Conservation (phyloP, 139 green algal genomes). For the Chlorella sp. region DNA sequence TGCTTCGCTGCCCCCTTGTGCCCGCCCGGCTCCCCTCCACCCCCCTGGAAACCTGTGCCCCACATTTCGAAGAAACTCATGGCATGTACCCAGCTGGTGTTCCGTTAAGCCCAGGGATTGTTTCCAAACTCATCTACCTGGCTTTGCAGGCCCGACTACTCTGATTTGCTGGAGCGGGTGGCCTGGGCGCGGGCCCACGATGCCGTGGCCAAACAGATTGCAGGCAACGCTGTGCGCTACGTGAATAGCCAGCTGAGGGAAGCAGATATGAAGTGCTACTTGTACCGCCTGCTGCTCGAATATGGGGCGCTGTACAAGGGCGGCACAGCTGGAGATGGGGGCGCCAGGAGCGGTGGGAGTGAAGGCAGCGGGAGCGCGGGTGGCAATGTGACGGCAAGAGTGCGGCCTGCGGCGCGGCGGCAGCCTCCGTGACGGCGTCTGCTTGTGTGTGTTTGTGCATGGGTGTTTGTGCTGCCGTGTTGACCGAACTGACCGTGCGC, state of each 20-base stretch:
- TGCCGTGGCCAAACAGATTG: background rate
- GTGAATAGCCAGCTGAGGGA: background rate
- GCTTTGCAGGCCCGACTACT: background rate
- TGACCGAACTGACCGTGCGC: too few relatives aligned
- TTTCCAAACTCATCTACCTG: too few relatives aligned
- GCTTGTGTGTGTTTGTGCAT: background rate
- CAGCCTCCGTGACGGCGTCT: background rate
- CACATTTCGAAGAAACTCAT: too few relatives aligned
- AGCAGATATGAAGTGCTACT: background rate
- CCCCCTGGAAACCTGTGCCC: too few relatives aligned
- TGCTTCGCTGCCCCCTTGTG: background rate
- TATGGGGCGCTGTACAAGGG: background rate
- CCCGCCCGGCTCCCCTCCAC: too few relatives aligned
- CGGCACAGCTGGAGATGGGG: background rate
- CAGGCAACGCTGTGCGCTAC: background rate
- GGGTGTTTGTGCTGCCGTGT: background rate
- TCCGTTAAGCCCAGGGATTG: too few relatives aligned
- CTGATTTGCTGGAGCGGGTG: background rate
- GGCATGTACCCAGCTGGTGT: too few relatives aligned
- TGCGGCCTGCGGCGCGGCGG: background rate
- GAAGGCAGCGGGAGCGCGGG: background rate
- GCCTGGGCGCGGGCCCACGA: background rate
- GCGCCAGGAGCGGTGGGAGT: background rate
- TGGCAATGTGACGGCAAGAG: background rate
- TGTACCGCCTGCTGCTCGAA: conserved; percentile 10